These are phyloP conservation scores for Arctium minus DNA, from an alignment of 129 eudicot genomes.

Conservation along the genomic window DNA sequence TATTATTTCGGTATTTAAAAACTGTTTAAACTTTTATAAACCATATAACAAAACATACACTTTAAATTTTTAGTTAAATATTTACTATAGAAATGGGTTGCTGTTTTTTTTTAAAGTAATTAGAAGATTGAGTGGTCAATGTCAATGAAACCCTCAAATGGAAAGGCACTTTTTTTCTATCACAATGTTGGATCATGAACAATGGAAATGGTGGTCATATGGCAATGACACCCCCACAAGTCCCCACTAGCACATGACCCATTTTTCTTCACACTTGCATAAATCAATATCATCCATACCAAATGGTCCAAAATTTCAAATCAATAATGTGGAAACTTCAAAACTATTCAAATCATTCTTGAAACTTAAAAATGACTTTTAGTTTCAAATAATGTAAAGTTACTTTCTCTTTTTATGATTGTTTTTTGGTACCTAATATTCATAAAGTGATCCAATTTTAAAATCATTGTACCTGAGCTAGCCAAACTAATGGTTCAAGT, in stretches of 20 bases:
- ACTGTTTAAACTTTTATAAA: background rate
- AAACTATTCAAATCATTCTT: background rate
- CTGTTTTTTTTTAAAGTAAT: background rate
- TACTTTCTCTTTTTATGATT: background rate
- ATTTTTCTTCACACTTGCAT: constrained; percentile 16
- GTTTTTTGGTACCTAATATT: background rate
- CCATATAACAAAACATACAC: background rate
- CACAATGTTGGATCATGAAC: constrained; percentile 14
- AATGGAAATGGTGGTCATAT: constrained; percentile 27
- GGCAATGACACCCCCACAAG: constrained; percentile 8
- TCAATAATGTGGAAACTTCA: constrained; percentile 1
- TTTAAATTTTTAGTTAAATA: background rate
- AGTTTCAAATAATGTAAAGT: background rate
- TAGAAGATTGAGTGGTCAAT: constrained; percentile 17
- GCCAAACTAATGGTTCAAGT: background rate
- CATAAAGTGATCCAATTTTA: background rate
- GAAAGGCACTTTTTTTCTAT: constrained; percentile 22
- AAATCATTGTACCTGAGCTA: background rate
- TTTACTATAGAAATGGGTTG: background rate
- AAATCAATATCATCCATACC: constrained; percentile 10
- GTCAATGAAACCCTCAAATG: constrained; percentile 13
- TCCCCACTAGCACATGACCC: constrained; percentile 24
- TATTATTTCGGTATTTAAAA: background rate
- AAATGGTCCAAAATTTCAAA: constrained; percentile 14
- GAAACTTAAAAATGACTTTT: background rate